Conservation (phyloP, 176 grass and related monocot species). For the Tillandsia leiboldiana region DNA sequence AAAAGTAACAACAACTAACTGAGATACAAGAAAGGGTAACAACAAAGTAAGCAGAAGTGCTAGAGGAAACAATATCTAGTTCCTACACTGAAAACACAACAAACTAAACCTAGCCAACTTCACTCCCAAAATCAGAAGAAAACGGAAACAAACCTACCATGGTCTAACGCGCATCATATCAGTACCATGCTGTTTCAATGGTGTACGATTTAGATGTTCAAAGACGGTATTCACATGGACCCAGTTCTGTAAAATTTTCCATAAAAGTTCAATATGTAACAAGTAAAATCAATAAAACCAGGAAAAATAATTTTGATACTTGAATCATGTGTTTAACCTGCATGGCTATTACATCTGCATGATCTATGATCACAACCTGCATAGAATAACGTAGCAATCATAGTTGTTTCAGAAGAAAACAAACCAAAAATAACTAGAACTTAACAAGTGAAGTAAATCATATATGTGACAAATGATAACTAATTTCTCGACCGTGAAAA, state of each 20-base stretch:
- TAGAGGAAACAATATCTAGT: too few relatives aligned
- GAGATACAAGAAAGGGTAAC: too few relatives aligned
- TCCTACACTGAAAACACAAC: too few relatives aligned
- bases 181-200: slow-evolving; percentile 78
- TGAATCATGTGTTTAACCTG: slow-evolving; percentile 46
- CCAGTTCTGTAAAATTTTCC: slow-evolving; percentile 64
- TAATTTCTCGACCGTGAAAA: not conserved
- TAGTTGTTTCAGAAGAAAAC: slow-evolving; percentile 6
- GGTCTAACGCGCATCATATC: slow-evolving; percentile 92
- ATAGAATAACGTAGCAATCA: slow-evolving; percentile 13
- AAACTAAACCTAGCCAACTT: too few relatives aligned
- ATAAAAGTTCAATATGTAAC: slow-evolving; percentile 19
- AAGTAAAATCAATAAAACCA: slow-evolving; percentile 15
- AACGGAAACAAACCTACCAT: slow-evolving; percentile 49
- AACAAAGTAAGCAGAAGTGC: too few relatives aligned
- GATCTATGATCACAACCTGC: slow-evolving; percentile 80
- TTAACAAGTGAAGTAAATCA: slow-evolving; percentile 10
- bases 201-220: slow-evolving; percentile 74
- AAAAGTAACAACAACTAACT: too few relatives aligned
- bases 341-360: slow-evolving; percentile 86
- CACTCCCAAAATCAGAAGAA: slow-evolving; percentile 5
- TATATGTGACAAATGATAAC: not conserved
- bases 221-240: slow-evolving; percentile 64
- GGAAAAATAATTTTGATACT: slow-evolving; percentile 12
- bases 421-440: slow-evolving; percentile 4